Conservation (phyloP, 2,329 filamentous ascomycete genomes). For the Hysterium pulicare region DNA sequence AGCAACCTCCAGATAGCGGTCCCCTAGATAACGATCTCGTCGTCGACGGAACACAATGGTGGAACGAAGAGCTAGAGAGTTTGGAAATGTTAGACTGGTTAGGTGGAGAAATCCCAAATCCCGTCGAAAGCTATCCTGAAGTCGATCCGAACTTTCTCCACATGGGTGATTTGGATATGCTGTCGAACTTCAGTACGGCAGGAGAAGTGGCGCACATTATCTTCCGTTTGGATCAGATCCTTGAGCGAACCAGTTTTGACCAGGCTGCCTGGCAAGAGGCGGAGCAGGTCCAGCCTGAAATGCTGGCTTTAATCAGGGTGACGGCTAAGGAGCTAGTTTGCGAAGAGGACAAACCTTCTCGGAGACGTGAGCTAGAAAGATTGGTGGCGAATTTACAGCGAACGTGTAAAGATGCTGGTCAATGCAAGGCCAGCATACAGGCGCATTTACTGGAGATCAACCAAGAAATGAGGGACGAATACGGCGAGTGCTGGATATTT, state of each 20-base stretch:
- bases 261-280: background rate
- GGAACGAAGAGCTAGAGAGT: no score
- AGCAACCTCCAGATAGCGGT: no score
- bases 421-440: background rate
- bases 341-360: background rate
- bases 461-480: background rate
- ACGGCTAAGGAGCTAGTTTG: background rate
- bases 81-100: no score
- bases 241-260: background rate
- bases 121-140: background rate
- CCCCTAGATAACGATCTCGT: no score
- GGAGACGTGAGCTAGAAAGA: background rate
- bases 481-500: background rate
- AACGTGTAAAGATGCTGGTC: background rate
- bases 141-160: background rate
- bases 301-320: background rate
- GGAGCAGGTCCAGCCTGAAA: background rate
- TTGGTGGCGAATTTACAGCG: background rate
- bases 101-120: background rate
- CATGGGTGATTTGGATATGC: background rate
- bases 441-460: background rate
- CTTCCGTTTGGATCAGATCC: background rate
- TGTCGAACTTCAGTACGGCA: background rate
- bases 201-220: background rate
- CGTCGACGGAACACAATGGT: no score